These are phyloP conservation scores for Dactylella cylindrospora DNA, from an alignment of 2,329 filamentous ascomycete species.

Conservation along the genomic window DNA sequence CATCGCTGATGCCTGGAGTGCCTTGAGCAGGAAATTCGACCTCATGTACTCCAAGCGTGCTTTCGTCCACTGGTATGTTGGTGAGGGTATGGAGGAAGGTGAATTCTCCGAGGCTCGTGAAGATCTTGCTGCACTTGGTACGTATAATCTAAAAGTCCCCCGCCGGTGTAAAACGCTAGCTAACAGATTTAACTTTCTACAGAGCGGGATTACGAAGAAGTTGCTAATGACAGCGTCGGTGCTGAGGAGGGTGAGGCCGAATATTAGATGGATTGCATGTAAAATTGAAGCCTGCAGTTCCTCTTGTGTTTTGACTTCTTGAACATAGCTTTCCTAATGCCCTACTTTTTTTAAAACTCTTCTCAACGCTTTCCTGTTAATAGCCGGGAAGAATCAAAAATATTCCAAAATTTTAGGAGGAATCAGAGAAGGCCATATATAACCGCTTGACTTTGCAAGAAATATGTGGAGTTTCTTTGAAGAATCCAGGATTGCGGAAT, in stretches of 20 bases:
- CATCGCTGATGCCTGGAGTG: slow-evolving; percentile 97
- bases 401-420: no score
- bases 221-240: slow-evolving; percentile 87
- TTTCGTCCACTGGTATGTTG: slow-evolving; percentile 99
- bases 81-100: slow-evolving; percentile 99
- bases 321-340: slow-evolving; percentile 44
- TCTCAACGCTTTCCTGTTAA: no score
- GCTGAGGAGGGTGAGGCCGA: slow-evolving; percentile 84
- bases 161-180: neutral
- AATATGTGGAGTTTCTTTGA: no score
- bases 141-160: slow-evolving; percentile 11
- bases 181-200: slow-evolving; percentile 2
- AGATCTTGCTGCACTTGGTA: slow-evolving; percentile 82
- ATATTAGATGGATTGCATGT: slow-evolving; percentile 65
- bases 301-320: slow-evolving; percentile 34
- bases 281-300: slow-evolving; percentile 28
- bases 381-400: no score
- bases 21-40: slow-evolving; percentile 96
- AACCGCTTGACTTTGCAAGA: no score
- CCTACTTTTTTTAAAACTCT: slow-evolving; percentile 54
- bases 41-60: slow-evolving; percentile 99
- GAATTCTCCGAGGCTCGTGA: slow-evolving; percentile 99
- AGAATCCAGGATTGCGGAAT: no score
- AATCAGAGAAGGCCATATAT: no score
- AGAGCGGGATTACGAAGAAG: slow-evolving; percentile 98